Percentiles rank a stretch among this genome's conserved stretches.
Evolutionary conservation across 2,329 filamentous ascomycete genomes (phyloP).

Genomic region (Fusarium xyrophilum): DNA sequence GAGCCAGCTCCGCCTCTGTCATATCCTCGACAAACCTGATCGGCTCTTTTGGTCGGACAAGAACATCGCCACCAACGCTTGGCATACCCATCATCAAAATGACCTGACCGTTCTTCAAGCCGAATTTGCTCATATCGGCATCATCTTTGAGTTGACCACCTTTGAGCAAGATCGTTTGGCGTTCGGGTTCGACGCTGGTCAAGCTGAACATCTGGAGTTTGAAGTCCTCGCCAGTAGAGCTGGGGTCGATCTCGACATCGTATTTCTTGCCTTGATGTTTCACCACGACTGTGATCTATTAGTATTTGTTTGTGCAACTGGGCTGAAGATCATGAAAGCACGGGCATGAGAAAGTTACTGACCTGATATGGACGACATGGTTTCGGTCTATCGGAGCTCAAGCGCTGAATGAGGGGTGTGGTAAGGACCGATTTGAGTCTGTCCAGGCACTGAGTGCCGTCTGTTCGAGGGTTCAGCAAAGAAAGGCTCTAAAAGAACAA

Average conservation of each 20-base stretch:
- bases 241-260: slow-evolving; percentile 88
- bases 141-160: slow-evolving; percentile 96
- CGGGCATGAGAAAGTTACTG: slow-evolving; percentile 40
- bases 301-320: slow-evolving; percentile 14
- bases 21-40: slow-evolving; percentile 96
- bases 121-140: slow-evolving; percentile 81
- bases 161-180: slow-evolving; percentile 95
- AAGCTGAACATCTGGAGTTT: slow-evolving; percentile 96
- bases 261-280: slow-evolving; percentile 97
- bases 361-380: slow-evolving; percentile 65
- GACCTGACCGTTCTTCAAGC: slow-evolving; percentile 82
- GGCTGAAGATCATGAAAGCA: not conserved
- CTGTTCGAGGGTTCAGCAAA: not conserved
- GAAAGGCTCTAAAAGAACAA: slow-evolving; percentile 2
- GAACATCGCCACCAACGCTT: slow-evolving; percentile 65
- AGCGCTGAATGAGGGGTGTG: not conserved
- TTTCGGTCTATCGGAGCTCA: slow-evolving; percentile 36
- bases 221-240: slow-evolving; percentile 86
- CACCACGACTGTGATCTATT: slow-evolving; percentile 71
- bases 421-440: not conserved
- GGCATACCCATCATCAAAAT: slow-evolving; percentile 98
- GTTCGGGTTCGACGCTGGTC: slow-evolving; percentile 93
- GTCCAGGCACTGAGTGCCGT: not conserved
- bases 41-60: slow-evolving; percentile 77
- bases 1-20: slow-evolving; percentile 90